Evolutionary conservation across 495 filamentous ascomycete genomes (phyloP), one percentile per base, ranked within the genome.

Genomic region (Penicillium coprophilum): DNA sequence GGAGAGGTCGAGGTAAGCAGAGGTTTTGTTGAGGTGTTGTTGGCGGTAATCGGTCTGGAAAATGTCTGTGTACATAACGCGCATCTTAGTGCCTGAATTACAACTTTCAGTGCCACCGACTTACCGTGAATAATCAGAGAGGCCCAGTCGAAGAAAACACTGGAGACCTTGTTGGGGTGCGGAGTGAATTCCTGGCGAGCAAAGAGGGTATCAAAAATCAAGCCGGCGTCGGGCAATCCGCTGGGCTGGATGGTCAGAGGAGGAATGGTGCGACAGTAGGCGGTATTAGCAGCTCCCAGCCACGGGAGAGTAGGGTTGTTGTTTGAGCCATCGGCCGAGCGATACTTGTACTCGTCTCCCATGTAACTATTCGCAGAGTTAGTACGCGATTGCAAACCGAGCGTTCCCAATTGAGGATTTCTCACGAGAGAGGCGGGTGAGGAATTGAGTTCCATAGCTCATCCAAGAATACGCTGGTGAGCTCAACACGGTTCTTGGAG

Each of bases 241-340:
- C 75, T 75, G 12, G 79, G 79, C 57, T 80, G 74, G 17, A 81
- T 75, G 4, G 75, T 80, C 54, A 79, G 63, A 12, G 80, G 80
- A 49, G 75, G 61, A 54, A 82, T 80, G 23, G 75, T 77, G 53
- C 80, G 77, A 45, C 79, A 78, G 65, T 84, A 84, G 24, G 80
- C 65, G 19, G 80, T 82, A 60, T 81, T 80, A 19, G 81, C 80
- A 53, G 78, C 78, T 47, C 81, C 81, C 44, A 84, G 63, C 72
- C 78, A 77, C 6, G 81, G 81, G 50, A 77, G 75, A 36, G 79
- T 77, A 46, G 81, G 77, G 62, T 83, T 84, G 65, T 85, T 84
- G 62, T 83, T 80, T 0, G 84, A 88, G n/a, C 88, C 88, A 73
- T 91, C 88, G 2, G 86, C 86, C 45, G 78, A 79, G n/a, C 88